Base-by-base conservation (phyloP, 2,329 filamentous ascomycete genomes). In the Mycosphaerella sp. region DNA sequence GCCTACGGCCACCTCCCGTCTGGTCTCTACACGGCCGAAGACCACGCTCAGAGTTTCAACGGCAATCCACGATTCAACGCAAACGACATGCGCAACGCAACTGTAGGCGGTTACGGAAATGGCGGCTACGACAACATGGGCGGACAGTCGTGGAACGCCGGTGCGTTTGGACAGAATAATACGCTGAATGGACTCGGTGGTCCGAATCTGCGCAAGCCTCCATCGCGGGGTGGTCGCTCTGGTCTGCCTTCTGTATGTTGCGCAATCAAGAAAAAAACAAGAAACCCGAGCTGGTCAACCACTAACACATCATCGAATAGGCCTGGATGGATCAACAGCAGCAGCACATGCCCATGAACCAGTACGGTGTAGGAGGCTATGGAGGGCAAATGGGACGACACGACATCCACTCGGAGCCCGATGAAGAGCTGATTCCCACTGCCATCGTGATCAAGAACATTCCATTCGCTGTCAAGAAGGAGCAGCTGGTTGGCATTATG, bases 361-460 rank as follows among this genome's bases (percentile, higher is more conserved):
- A 72, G 40, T 78, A 74, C 63, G 70, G 74, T 23, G 67, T 76
- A 46, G 62, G 64, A 46, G 65, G 60, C 49, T 65, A 70, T 64
- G 69, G 61, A 59, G 48, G 48, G 10, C 48, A 51, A 36, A 74
- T 72, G 61, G 59, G 57, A n/a, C 72, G 68, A 60, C 72, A 70
- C 61, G 76, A 73, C 53, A 73, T 78, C 61, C 65, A 72, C 53
- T 74, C 76, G 38, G 76, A 77, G 55, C 80, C 83, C 45, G 79
- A 83, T 53, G 92, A 95, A 62, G 92, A 97, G 74, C 82, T 98
- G 57, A 98, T 98, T 56, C 92, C 92, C 2, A 98, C 93, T 3
- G 93, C 93, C 51, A 97, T 98, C 64, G 93, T 98, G 55, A 97
- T 98, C 74, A 98, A 98, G 77, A 98, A 98, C 70, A 98, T 98